Conservation (phyloP, 129 eudicot genomes). For the Lactuca saligna region DNA sequence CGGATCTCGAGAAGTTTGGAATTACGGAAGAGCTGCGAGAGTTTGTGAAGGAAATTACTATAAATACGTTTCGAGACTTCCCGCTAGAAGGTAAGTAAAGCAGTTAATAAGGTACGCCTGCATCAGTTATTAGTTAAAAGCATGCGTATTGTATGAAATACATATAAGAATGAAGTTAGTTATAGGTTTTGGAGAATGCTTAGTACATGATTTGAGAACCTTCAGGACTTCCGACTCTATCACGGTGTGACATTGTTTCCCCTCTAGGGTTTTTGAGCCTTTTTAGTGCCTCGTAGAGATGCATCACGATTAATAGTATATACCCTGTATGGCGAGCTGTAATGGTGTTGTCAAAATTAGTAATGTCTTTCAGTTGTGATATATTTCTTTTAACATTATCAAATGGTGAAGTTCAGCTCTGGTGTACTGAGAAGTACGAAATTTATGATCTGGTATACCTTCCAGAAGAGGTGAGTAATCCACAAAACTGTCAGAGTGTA, state of each 20-base stretch:
- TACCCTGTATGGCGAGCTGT: slow-evolving; percentile 1
- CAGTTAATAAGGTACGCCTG: slow-evolving; percentile 4
- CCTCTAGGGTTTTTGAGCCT: slow-evolving; percentile 19
- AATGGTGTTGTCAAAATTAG: slow-evolving; percentile 11
- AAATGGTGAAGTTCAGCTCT: neutral
- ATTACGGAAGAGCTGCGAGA: slow-evolving; percentile 82
- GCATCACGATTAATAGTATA: slow-evolving; percentile 4
- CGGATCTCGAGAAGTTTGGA: slow-evolving; percentile 77
- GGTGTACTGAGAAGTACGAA: slow-evolving; percentile 7
- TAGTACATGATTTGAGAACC: slow-evolving; percentile 17
- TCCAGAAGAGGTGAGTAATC: neutral
- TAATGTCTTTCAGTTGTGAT: neutral
- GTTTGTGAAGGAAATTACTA: slow-evolving; percentile 68
- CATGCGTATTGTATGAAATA: slow-evolving; percentile 13
- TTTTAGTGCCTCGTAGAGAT: slow-evolving; percentile 1
- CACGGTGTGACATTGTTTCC: slow-evolving; percentile 5
- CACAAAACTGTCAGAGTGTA: neutral
- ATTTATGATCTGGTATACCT: neutral
- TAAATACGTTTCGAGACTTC: slow-evolving; percentile 70
- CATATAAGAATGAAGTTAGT: slow-evolving; percentile 11
- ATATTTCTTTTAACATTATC: neutral
- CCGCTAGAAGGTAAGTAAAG: slow-evolving; percentile 58
- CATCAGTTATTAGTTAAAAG: neutral
- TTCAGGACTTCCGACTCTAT: slow-evolving; percentile 12
- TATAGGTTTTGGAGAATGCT: neutral